These are phyloP conservation scores for Ascochyta fabae DNA, from an alignment of 2,329 filamentous ascomycete genomes.

Conservation along the genomic window DNA sequence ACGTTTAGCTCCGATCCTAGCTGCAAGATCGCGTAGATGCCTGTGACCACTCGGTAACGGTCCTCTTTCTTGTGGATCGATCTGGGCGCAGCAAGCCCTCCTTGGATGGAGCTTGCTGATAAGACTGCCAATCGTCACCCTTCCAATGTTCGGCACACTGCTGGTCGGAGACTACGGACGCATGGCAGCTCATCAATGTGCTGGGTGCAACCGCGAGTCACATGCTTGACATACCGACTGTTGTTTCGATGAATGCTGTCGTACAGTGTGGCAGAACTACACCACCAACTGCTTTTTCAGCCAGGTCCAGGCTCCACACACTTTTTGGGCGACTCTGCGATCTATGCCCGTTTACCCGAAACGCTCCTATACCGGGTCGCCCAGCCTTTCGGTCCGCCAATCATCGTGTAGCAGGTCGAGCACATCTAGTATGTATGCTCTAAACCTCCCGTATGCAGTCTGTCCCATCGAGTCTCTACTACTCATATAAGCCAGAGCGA, in stretches of 20 bases:
- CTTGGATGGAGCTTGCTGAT: neutral
- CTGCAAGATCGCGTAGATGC: constrained; percentile 16
- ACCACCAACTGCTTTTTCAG: neutral
- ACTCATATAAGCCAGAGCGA: neutral
- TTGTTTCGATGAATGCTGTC: neutral
- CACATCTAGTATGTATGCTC: neutral
- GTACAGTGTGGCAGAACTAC: constrained; percentile 2
- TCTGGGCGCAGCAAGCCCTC: constrained; percentile 1
- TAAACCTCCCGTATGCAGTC: constrained; percentile 3
- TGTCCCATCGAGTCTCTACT: constrained; percentile 1
- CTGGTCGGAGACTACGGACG: neutral
- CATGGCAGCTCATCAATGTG: neutral
- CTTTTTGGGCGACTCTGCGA: neutral
- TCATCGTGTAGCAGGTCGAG: neutral
- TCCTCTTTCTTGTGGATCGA: constrained; percentile 3
- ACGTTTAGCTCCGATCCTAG: constrained; percentile 12
- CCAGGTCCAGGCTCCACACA: neutral
- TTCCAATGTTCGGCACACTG: neutral
- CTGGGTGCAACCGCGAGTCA: neutral
- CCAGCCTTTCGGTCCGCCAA: neutral
- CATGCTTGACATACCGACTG: neutral
- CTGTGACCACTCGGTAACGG: constrained; percentile 8
- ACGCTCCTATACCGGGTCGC: constrained; percentile 1
- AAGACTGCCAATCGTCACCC: neutral
- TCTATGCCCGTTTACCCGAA: constrained; percentile 6